Conservation (phyloP, 352 stramenopile genomes). For the Pythium aphanidermatum region DNA sequence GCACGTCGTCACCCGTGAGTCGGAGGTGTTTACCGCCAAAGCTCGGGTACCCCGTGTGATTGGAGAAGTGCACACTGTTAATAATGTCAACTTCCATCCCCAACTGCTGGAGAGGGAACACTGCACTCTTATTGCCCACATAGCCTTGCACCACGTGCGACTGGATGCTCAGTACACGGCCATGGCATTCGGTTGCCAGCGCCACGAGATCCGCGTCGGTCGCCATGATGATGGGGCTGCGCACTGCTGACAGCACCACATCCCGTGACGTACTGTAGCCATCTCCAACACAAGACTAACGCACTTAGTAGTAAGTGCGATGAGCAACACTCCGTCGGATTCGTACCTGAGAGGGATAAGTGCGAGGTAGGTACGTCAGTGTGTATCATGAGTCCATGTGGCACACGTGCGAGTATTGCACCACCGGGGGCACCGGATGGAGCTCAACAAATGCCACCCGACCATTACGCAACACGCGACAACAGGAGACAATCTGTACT, state of each 20-base stretch:
- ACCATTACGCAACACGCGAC: too few relatives aligned
- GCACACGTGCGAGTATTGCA: too few relatives aligned
- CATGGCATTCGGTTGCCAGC: conserved; percentile 28
- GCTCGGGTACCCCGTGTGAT: conserved; percentile 78
- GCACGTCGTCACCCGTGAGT: conserved; percentile 64
- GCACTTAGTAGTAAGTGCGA: too few relatives aligned
- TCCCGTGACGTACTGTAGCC: background rate
- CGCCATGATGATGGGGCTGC: conserved; percentile 6
- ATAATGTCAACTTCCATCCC: conserved; percentile 85
- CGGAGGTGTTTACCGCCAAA: conserved; percentile 61
- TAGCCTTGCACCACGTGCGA: conserved; percentile 86
- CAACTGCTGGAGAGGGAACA: conserved; percentile 80
- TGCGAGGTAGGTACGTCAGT: too few relatives aligned
- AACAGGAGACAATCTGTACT: too few relatives aligned
- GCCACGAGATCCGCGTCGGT: background rate
- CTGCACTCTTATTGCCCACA: conserved; percentile 83
- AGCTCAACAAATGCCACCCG: too few relatives aligned
- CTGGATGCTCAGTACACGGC: conserved; percentile 82
- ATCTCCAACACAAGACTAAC: background rate
- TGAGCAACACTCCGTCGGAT: too few relatives aligned
- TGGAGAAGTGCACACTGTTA: conserved; percentile 87
- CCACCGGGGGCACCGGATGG: too few relatives aligned
- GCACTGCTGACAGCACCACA: too few relatives aligned
- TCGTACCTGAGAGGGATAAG: too few relatives aligned
- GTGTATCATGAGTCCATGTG: too few relatives aligned